Base-by-base conservation (phyloP, 1,139 yeast genomes). In the Kazachstania sp. region DNA sequence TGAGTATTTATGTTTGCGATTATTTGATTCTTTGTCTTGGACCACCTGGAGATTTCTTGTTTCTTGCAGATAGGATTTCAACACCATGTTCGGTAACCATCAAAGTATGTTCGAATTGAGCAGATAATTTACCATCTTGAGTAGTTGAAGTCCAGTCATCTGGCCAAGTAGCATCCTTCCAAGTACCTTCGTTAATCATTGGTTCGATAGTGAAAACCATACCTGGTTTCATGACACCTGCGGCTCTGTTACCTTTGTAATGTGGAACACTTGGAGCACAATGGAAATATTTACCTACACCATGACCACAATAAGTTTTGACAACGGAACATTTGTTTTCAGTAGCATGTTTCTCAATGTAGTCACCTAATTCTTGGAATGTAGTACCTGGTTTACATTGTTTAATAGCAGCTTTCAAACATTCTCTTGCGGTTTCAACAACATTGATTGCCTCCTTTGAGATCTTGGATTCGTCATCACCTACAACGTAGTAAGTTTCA, bases 141-240 rank as follows among this genome's bases (percentile, higher is more conserved):
- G 97, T 92, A 26, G 80, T 78, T 1, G 95, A 79, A 12, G 99
- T 94, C 99, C 99, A 94, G 68, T 86, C 86, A 66, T 94, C 99
- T 1, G 98, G 98, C 99, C 99, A 94, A 45, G 81, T 73, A 50
- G 77, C 69, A 66, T 90, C 98, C 59, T 78, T 78, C 70, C 79
- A 83, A 1, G 83, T 71, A n/a, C 98, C 98, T 54, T 83, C 72
- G 62, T 87, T 85, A 58, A 94, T 77, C 99, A 94, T 94, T 41
- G 99, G 99, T 69, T 94, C 99, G 50, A 94, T 88, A 19, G 99
- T 94, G 71, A 94, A 94, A 15, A 87, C 90, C 84, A 90, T 86
- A 19, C 99, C 99, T 18, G 96, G 90, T 64, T 87, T 87, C 69
- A 94, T 90, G 45, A 86, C 81, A 48, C 98, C 99, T 42, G 90